Percentiles rank a stretch among this genome's conserved stretches.
These are phyloP conservation scores for Pouteria campechiana DNA, from an alignment of 179 eudicot genomes.

Conservation along the genomic window DNA sequence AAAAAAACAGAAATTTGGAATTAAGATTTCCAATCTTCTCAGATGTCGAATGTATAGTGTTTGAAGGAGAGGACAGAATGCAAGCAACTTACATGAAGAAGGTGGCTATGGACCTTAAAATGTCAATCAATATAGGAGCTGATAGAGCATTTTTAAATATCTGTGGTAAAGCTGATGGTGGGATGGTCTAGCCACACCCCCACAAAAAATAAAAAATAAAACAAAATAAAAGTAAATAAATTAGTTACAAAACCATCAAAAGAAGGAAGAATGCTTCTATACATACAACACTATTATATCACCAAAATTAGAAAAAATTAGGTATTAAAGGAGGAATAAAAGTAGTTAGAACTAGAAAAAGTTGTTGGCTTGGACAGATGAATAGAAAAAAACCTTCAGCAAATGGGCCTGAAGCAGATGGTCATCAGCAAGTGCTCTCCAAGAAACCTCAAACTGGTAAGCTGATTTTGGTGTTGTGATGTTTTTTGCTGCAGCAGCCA, in stretches of 20 bases:
- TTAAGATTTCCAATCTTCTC: too few species aligned
- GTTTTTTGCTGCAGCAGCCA: conserved; percentile 69
- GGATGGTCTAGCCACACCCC: conserved; percentile 50
- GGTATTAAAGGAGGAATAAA: too few species aligned
- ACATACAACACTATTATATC: too few species aligned
- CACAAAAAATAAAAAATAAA: too few species aligned
- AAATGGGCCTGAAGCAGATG: conserved; percentile 53
- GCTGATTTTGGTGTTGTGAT: conserved; percentile 71
- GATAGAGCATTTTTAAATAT: conserved; percentile 82
- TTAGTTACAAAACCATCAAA: too few species aligned
- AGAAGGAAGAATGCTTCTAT: too few species aligned
- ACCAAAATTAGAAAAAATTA: too few species aligned
- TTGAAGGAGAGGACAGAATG: neutral
- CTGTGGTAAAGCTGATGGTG: conserved; percentile 61
- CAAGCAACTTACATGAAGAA: conserved; percentile 44
- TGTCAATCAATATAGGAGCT: conserved; percentile 63
- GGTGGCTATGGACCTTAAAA: conserved; percentile 56
- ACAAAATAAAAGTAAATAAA: too few species aligned
- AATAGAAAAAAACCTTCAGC: conserved; percentile 75
- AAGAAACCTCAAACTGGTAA: conserved; percentile 78
- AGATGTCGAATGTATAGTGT: too few species aligned
- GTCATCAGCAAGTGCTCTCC: conserved; percentile 76
- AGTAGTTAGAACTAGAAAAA: too few species aligned
- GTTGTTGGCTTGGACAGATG: too few species aligned
- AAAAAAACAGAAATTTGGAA: neutral